A percentile compares a stretch with the other conserved stretches of the same genome.
Evolutionary conservation across 352 stramenopile genomes (phyloP).

Genomic region (Pythium angustatum): DNA sequence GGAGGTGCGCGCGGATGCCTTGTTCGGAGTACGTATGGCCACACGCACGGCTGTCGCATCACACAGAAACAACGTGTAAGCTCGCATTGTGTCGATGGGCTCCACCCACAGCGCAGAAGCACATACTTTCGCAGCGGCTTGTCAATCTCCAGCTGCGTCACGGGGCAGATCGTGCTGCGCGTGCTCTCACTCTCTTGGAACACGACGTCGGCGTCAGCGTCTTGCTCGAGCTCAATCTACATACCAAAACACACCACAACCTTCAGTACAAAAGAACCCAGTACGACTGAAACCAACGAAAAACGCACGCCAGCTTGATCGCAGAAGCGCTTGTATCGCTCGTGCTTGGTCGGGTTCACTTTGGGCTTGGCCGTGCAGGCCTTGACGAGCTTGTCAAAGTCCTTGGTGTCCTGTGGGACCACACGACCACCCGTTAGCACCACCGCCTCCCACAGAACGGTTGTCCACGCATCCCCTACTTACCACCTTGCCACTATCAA

Average conservation of each 20-base stretch:
- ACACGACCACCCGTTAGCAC: not conserved
- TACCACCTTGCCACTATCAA: constrained; percentile 55
- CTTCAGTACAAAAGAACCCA: too few species aligned
- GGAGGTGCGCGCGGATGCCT: constrained; percentile 71
- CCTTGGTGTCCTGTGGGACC: constrained; percentile 30
- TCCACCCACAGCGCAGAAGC: not conserved
- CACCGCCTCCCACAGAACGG: not conserved
- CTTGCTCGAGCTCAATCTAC: constrained; percentile 72
- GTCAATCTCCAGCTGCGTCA: constrained; percentile 82
- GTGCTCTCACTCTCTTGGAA: constrained; percentile 81
- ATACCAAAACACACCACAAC: too few species aligned
- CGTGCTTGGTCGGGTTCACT: constrained; percentile 63
- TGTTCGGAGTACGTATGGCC: constrained; percentile 82
- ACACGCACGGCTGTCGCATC: constrained; percentile 49
- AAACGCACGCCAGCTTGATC: constrained; percentile 62
- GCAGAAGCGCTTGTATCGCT: constrained; percentile 83
- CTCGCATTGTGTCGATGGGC: not conserved
- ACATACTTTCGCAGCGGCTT: constrained; percentile 76
- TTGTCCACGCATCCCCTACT: not conserved
- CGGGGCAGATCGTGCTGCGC: constrained; percentile 71
- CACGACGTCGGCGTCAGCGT: constrained; percentile 76
- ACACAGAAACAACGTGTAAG: not conserved
- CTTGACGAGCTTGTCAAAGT: constrained; percentile 70
- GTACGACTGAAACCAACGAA: not conserved
- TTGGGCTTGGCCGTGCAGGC: constrained; percentile 46